Evolutionary conservation across 2,329 filamentous ascomycete species (phyloP).

Genomic region (Lecanicillium sp.): DNA sequence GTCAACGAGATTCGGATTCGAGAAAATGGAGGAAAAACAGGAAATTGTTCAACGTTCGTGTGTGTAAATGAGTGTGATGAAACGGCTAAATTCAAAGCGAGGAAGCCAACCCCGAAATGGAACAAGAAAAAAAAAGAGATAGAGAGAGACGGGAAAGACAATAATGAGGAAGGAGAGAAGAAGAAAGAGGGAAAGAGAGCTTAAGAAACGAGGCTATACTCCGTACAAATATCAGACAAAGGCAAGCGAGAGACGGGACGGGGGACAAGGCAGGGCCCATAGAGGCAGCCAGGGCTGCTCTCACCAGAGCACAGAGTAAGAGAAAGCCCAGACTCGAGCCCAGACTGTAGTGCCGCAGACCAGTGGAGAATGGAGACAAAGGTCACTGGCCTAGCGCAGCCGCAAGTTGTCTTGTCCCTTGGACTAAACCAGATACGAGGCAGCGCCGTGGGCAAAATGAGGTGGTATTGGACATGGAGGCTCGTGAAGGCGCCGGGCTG

Average conservation of each 20-base stretch:
- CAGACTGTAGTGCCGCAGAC: constrained; percentile 6
- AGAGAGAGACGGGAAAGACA: constrained; percentile 9
- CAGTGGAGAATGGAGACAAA: constrained; percentile 1
- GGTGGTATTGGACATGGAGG: constrained; percentile 3
- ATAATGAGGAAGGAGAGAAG: constrained; percentile 12
- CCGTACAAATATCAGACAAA: constrained; percentile 14
- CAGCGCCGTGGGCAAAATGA: neutral
- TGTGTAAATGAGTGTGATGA: constrained; percentile 14
- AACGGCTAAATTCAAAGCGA: constrained; percentile 11
- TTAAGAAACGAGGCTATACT: constrained; percentile 12
- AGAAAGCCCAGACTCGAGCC: constrained; percentile 12
- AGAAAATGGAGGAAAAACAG: no score
- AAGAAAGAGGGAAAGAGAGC: constrained; percentile 2
- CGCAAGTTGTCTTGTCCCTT: constrained; percentile 1
- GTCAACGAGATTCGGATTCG: no score
- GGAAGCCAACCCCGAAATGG: constrained; percentile 14
- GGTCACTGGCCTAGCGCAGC: neutral
- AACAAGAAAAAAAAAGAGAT: constrained; percentile 2
- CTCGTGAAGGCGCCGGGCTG: no score
- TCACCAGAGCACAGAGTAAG: no score
- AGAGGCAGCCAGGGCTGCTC: neutral
- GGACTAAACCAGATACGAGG: constrained; percentile 1
- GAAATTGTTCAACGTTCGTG: constrained; percentile 5
- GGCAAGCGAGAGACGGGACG: constrained; percentile 12
- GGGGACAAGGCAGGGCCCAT: constrained; percentile 4